These are phyloP conservation scores for Pseudogymnoascus sp. DNA, from an alignment of 2,329 filamentous ascomycete genomes.

Conservation along the genomic window DNA sequence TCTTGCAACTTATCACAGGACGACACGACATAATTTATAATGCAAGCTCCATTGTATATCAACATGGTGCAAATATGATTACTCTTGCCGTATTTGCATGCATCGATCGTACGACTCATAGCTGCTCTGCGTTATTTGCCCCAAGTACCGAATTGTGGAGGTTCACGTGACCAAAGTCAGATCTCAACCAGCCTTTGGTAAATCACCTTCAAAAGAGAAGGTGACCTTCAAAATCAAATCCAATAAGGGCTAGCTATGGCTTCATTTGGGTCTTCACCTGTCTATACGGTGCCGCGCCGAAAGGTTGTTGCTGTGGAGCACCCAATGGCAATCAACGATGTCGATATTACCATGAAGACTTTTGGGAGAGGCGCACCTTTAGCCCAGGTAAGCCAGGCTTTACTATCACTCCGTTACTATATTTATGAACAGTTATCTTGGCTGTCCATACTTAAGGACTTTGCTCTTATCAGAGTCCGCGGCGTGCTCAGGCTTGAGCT, in stretches of 20 bases:
- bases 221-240: no score
- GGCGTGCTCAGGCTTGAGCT: neutral
- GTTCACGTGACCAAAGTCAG: neutral
- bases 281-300: slow-evolving; percentile 43
- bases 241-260: neutral
- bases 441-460: neutral
- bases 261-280: slow-evolving; percentile 28
- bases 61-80: neutral
- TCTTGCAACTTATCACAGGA: neutral
- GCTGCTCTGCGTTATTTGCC: neutral
- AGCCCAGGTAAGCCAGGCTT: slow-evolving; percentile 22
- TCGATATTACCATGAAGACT: slow-evolving; percentile 56
- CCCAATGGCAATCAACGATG: slow-evolving; percentile 57
- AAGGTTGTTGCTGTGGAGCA: slow-evolving; percentile 58
- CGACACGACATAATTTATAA: slow-evolving; percentile 5
- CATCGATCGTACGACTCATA: neutral
- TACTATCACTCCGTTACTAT: slow-evolving; percentile 9
- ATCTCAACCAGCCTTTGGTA: neutral
- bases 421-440: neutral
- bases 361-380: slow-evolving; percentile 38
- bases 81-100: neutral
- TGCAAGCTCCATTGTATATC: neutral
- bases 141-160: neutral
- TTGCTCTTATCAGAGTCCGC: neutral
- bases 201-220: neutral